These are phyloP conservation scores for Articulospora tetracladia DNA, from an alignment of 495 filamentous ascomycete species.

Conservation along the genomic window DNA sequence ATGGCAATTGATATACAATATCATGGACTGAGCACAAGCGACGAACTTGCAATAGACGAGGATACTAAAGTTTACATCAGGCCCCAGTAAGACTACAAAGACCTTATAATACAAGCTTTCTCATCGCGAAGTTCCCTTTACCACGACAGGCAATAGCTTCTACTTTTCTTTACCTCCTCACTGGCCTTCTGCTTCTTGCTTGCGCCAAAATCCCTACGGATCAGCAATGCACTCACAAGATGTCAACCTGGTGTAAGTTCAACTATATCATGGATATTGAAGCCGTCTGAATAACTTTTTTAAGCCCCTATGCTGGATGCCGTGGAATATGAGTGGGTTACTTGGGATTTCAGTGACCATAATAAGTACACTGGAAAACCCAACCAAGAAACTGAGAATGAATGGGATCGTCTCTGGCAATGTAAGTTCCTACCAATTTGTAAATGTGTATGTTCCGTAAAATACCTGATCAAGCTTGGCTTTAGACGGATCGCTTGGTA, in stretches of 20 bases:
- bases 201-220: no score
- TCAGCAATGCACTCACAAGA: not conserved
- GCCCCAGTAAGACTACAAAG: no score
- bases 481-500: not conserved
- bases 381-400: not conserved
- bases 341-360: not conserved
- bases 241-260: not conserved
- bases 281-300: not conserved
- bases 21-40: no score
- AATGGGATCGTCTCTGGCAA: not conserved
- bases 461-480: not conserved
- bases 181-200: no score
- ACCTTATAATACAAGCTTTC: no score
- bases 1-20: no score
- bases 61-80: no score
- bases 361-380: not conserved
- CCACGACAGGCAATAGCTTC: no score
- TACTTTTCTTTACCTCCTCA: no score
- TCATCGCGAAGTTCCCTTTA: no score
- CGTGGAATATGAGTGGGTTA: not conserved
- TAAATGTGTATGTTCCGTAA: not conserved
- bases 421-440: not conserved
- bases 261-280: not conserved
- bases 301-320: not conserved
- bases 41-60: no score